These are phyloP conservation scores for Boletus sensibilis DNA, from an alignment of 768 basidiomycete genomes.

Conservation along the genomic window DNA sequence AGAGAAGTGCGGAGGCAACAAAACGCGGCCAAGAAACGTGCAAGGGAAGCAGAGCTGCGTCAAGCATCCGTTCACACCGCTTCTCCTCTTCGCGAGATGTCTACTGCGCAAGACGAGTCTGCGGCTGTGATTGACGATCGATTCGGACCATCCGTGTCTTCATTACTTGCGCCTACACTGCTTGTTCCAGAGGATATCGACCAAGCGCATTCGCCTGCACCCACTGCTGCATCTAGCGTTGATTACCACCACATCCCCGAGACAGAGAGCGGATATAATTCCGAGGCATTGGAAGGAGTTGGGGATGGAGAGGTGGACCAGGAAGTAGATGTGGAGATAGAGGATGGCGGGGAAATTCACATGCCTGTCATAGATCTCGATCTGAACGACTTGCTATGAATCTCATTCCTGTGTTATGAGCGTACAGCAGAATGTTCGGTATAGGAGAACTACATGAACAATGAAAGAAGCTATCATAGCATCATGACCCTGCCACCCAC, in stretches of 20 bases:
- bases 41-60: constrained; percentile 37
- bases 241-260: constrained; percentile 41
- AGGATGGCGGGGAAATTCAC: constrained; percentile 20
- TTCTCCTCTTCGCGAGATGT: constrained; percentile 29
- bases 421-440: not conserved
- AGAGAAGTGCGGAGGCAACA: constrained; percentile 51
- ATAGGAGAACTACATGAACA: not conserved
- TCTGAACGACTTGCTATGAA: constrained; percentile 24
- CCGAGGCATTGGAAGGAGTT: constrained; percentile 40
- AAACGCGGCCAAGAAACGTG: constrained; percentile 50
- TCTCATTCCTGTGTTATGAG: not conserved
- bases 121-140: constrained; percentile 27
- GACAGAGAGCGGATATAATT: constrained; percentile 56
- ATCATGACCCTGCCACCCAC: constrained; percentile 32
- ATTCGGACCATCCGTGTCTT: constrained; percentile 26
- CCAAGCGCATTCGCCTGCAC: constrained; percentile 48
- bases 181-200: constrained; percentile 31
- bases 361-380: constrained; percentile 32
- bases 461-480: not conserved
- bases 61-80: constrained; percentile 24
- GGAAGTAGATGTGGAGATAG: constrained; percentile 25
- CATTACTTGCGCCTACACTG: constrained; percentile 25
- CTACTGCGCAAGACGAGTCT: constrained; percentile 31
- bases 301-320: constrained; percentile 28
- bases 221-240: constrained; percentile 48